Percentiles rank a stretch among this genome's conserved stretches.
phyloP scores from a whole-genome alignment of 1,284 basidiomycete species.

The Microbotryum violaceum region DNA sequence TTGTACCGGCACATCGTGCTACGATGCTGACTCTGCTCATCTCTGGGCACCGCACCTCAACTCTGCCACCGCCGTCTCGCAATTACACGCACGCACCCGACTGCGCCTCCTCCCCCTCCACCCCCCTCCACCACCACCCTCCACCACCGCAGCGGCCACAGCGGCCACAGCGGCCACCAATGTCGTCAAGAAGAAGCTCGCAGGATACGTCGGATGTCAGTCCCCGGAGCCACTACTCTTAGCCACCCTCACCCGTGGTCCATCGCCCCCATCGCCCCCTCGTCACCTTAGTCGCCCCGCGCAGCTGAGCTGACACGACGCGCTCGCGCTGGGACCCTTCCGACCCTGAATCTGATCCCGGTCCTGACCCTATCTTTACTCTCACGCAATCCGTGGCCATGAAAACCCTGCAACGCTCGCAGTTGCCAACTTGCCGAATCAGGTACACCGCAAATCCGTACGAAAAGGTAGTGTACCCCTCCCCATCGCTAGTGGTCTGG shows the following conservation, averaged over 20 bases:
- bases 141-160: not conserved
- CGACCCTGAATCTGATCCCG: not conserved
- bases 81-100: not conserved
- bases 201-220: conserved; percentile 58
- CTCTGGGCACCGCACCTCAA: not conserved
- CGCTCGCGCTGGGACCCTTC: too few species aligned
- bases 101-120: not conserved
- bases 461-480: conserved; percentile 43
- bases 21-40: too few species aligned
- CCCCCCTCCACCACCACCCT: too few species aligned
- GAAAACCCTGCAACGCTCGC: conserved; percentile 38
- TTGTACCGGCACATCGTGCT: too few species aligned
- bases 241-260: not conserved
- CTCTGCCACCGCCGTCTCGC: not conserved
- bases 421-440: conserved; percentile 88
- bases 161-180: conserved; percentile 13
- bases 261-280: not conserved
- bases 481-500: too few species aligned
- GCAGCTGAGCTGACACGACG: too few species aligned
- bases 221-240: not conserved
- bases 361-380: not conserved
- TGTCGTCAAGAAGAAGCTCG: conserved; percentile 81
- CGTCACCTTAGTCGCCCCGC: not conserved
- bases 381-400: not conserved
- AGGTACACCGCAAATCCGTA: conserved; percentile 92